Base-by-base conservation (phyloP, 176 grass and related monocot genomes). In the Aegilops bicornis region DNA sequence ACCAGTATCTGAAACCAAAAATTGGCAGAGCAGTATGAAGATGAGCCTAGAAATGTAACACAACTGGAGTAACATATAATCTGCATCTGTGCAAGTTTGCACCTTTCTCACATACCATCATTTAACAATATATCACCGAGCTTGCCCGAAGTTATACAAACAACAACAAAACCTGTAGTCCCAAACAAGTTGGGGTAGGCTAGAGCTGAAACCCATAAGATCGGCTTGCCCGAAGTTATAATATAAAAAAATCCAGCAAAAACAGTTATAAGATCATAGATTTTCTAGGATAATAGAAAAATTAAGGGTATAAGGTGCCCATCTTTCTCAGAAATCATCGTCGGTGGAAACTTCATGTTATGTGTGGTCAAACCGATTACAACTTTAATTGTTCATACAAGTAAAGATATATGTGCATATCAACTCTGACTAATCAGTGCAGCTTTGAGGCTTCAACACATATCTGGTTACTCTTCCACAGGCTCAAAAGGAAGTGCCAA, bases 1-100 rank as follows among this genome's bases (percentile, higher is more conserved):
- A 79, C 20, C 76, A n/a, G 24, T 37, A 61, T 36, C 30, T 61
- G 76, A 79, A 79, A 79, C 20, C 6, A 32, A 37, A 79, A 79
- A 37, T 31, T 56, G 56, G 76, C 52, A 61, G 11, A 60, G 31
- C 20, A 39, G 32, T 61, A 36, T 78, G 76, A 78, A 10, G 31
- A 79, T 61, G 31, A 22, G 54, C 54, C 54, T 79, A 79, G 31
- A 79, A 61, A 56, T 39, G 54, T 33, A 61, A 61, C 19, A 10
- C 52, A 79, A n/a, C 12, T 60, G 73, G 45, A 32, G 47, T 17
- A 61, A 37, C 32, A 79, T 79, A 32, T 3, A 79, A 37, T 79
- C 76, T 79, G 20, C 11, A 61, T 24, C 2, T 39, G 76, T 35
- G 52, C 76, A 78, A 78, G 31, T 36, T 60, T 23, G 17, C 29